Evolutionary conservation across 768 basidiomycete species (phyloP).

Genomic region (Tulasnella sp.): DNA sequence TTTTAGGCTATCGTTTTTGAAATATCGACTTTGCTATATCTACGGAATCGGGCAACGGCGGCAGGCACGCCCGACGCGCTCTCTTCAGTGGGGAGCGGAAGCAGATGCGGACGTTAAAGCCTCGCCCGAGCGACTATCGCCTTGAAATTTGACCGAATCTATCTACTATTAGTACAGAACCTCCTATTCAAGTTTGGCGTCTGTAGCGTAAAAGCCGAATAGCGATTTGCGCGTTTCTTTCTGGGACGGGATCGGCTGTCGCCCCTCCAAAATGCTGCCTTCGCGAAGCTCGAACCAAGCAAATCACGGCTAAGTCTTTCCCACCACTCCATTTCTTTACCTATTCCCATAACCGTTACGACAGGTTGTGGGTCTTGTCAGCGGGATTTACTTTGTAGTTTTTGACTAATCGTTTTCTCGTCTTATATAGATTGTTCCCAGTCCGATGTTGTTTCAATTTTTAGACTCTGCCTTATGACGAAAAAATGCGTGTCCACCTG

Average conservation of each 20-base stretch:
- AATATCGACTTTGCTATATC: too few species aligned
- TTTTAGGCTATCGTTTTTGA: too few species aligned
- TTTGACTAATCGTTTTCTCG: too few species aligned
- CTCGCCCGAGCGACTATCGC: not conserved
- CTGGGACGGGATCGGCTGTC: not conserved
- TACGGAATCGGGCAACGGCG: not conserved
- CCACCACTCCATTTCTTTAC: not conserved
- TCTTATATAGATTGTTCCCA: too few species aligned
- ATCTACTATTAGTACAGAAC: not conserved
- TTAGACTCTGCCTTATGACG: too few species aligned
- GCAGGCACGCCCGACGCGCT: slow-evolving; percentile 1
- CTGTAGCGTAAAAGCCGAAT: not conserved
- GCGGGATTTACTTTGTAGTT: too few species aligned
- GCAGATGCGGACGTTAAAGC: not conserved
- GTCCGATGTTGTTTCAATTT: too few species aligned
- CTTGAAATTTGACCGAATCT: not conserved
- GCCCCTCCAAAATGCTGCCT: not conserved
- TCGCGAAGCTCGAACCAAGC: not conserved
- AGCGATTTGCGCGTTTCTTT: not conserved
- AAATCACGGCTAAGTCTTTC: not conserved
- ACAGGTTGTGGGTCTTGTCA: too few species aligned
- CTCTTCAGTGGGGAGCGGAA: not conserved
- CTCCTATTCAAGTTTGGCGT: not conserved
- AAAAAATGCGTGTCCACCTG: too few species aligned
- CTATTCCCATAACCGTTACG: too few species aligned